Evolutionary conservation across 2,329 filamentous ascomycete species (phyloP), one percentile per base, ranked within the genome.

Genomic region (Neofusicoccum sp.): DNA sequence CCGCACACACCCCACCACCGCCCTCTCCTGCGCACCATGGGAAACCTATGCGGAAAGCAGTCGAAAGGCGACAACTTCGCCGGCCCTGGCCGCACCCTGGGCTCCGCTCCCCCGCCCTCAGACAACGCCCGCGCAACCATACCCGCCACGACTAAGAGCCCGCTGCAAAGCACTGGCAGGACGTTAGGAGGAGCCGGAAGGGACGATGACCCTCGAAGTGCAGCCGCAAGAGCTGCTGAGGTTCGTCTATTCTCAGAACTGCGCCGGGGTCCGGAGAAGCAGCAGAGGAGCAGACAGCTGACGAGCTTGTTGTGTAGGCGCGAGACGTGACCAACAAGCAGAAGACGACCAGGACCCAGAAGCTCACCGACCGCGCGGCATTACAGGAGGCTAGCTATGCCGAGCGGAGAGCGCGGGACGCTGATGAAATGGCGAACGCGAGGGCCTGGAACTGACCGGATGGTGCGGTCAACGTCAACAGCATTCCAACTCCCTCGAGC

Each of bases 151-250:
- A 69, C 69, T 80, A 61, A 79, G 81, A 67, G 66, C 77, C 58
- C 72, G 68, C 79, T 86, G 61, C 82, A 80, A 68, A 85, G 80
- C 0, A 84, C 79, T 62, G 84, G 80, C 7, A 82, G 89, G 63
- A 89, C 87, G 2, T 75, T 95, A 43, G 90, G 89, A 20, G 82
- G 82, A 33, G 47, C 63, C 47, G 70, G 72, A 24, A 24, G 66
- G 65, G 60, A 41, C 30, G 12, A 57, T 14, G 44, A 30, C 12
- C 88, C 91, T 34, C 82, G 88, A 62, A 82, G 80, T 60, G 89
- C 86, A 63, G 93, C 93, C 3, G 91, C 91, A 0, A 84, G 86
- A 65, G 93, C 92, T 57, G 93, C 93, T 63, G 90, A 96, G 87
- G 92, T 96, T 74, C 71, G 86, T 78, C 65, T 26, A 34, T 7